These are phyloP conservation scores for Pigoraptor vietnamica DNA, from an alignment of 78 protist species.

Conservation along the genomic window DNA sequence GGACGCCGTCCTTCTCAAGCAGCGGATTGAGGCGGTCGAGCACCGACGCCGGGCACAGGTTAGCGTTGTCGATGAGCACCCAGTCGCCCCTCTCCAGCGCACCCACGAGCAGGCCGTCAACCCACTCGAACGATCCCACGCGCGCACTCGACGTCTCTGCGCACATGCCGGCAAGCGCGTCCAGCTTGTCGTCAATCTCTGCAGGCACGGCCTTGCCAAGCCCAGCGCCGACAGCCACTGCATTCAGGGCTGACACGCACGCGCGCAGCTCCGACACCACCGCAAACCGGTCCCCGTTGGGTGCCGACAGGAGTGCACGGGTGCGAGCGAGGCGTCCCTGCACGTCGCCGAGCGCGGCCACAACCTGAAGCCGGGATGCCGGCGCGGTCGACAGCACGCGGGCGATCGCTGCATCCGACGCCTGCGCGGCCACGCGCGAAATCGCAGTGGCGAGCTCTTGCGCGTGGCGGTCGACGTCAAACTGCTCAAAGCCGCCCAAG, in stretches of 20 bases:
- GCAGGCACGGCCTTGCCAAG: no score
- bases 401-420: not conserved
- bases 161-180: not conserved
- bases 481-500: slow-evolving; percentile 86
- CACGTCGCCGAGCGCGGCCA: not conserved
- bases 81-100: slow-evolving; percentile 90
- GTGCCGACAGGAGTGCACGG: not conserved
- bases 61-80: slow-evolving; percentile 94
- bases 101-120: slow-evolving; percentile 86
- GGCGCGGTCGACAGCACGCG: not conserved
- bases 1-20: slow-evolving; percentile 89
- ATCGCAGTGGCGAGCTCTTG: not conserved
- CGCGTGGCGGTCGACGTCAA: not conserved
- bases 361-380: not conserved
- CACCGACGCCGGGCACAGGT: slow-evolving; percentile 95
- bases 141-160: not conserved
- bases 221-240: no score
- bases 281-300: no score
- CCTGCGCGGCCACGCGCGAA: not conserved
- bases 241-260: not conserved
- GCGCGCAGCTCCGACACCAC: not conserved
- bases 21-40: slow-evolving; percentile 98
- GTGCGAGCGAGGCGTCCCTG: not conserved
- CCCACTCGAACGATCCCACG: slow-evolving; percentile 93
- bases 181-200: not conserved